These are phyloP conservation scores for Aspergillus glaucus DNA, from an alignment of 2,329 filamentous ascomycete species.

Conservation along the genomic window DNA sequence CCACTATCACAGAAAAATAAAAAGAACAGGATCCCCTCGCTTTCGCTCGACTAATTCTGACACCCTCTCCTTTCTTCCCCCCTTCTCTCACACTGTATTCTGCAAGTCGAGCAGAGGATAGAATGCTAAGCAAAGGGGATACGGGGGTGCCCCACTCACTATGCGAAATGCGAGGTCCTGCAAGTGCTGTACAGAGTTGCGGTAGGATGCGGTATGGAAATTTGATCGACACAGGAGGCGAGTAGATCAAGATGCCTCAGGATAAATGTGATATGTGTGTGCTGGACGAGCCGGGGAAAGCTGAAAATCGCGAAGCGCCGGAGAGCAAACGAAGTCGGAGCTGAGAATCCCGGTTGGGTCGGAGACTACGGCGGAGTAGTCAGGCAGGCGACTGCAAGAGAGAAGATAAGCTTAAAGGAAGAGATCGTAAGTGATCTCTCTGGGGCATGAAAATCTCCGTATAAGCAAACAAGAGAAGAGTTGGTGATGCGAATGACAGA, in stretches of 20 bases:
- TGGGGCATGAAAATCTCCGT: not conserved
- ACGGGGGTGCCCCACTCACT: not conserved
- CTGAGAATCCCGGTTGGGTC: not conserved
- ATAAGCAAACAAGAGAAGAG: not conserved
- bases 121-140: not conserved
- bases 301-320: not conserved
- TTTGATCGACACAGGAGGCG: no score
- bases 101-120: not conserved
- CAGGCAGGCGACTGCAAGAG: not conserved
- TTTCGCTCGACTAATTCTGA: no score
- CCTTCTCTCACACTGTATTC: not conserved
- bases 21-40: not conserved
- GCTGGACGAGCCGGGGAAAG: not conserved
- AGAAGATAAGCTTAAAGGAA: not conserved
- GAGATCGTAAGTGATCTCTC: not conserved
- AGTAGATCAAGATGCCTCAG: no score
- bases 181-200: not conserved
- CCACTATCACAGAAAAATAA: not conserved
- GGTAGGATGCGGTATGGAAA: no score
- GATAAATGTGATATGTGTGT: not conserved
- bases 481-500: conserved; percentile 1
- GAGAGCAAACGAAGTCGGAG: not conserved
- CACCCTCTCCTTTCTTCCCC: no score
- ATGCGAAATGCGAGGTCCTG: not conserved
- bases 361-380: not conserved